Percentiles rank a stretch among this genome's conserved stretches.
phyloP scores from a whole-genome alignment of 768 basidiomycete species.

The Tricholoma sp. region DNA sequence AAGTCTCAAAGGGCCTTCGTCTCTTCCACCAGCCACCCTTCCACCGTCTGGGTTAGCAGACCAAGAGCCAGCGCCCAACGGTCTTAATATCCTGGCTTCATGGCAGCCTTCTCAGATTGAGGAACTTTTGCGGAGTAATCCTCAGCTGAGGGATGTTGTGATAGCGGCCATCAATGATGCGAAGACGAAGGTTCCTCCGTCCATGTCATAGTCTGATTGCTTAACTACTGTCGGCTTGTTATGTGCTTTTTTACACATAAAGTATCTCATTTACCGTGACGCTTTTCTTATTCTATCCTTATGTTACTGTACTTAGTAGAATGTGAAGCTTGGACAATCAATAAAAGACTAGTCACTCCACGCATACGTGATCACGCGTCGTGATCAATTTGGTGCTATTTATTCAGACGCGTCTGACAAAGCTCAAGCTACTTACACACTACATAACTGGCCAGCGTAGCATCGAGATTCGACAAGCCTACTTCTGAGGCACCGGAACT shows the following conservation, averaged over 20 bases:
- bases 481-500: too few species aligned
- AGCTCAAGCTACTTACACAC: not conserved
- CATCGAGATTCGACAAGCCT: too few species aligned
- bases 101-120: conserved; percentile 33
- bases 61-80: conserved; percentile 13
- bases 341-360: too few species aligned
- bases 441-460: too few species aligned
- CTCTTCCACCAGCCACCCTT: not conserved
- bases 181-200: conserved; percentile 8
- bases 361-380: not conserved
- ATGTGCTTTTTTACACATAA: not conserved
- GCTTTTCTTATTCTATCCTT: not conserved
- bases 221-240: not conserved
- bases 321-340: too few species aligned
- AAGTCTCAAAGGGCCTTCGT: not conserved
- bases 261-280: not conserved
- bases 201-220: not conserved
- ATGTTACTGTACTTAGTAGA: not conserved
- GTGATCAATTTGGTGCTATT: not conserved
- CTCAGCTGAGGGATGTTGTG: conserved; percentile 32
- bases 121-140: conserved; percentile 32
- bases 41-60: conserved; percentile 3
- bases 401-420: not conserved
- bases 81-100: conserved; percentile 26
- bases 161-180: conserved; percentile 26